phyloP scores from a whole-genome alignment of 2,329 filamentous ascomycete genomes.

The Cladosporium sp. region DNA sequence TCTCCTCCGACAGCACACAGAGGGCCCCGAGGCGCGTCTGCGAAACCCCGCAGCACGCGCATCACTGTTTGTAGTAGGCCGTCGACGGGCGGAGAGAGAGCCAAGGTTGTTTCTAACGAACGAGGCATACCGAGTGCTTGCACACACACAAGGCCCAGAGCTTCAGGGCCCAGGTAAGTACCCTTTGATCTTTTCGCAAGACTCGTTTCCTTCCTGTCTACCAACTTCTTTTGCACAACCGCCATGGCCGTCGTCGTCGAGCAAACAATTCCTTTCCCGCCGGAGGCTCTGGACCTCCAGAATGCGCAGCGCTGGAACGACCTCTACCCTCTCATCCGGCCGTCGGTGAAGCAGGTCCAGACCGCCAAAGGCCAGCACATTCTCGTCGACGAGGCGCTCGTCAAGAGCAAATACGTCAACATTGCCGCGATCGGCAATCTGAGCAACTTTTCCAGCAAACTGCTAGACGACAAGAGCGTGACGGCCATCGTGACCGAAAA shows the following conservation, averaged over 20 bases:
- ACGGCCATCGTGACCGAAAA: slow-evolving; percentile 27
- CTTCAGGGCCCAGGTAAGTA: neutral
- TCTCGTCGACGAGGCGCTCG: slow-evolving; percentile 26
- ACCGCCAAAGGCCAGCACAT: slow-evolving; percentile 26
- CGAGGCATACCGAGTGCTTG: slow-evolving; percentile 3
- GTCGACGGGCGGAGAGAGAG: neutral
- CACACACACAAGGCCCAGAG: neutral
- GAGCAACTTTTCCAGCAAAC: slow-evolving; percentile 31
- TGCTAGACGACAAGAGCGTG: slow-evolving; percentile 29
- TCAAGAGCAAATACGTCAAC: slow-evolving; percentile 22
- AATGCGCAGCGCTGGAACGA: slow-evolving; percentile 28
- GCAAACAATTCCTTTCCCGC: slow-evolving; percentile 30
- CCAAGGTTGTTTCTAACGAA: slow-evolving; percentile 3
- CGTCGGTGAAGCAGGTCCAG: slow-evolving; percentile 23
- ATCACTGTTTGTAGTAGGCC: slow-evolving; percentile 12
- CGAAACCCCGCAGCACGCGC: slow-evolving; percentile 10
- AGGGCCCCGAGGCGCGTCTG: neutral
- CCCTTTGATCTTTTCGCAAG: neutral
- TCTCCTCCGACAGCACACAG: neutral
- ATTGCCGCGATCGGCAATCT: slow-evolving; percentile 24
- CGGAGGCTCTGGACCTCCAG: slow-evolving; percentile 23
- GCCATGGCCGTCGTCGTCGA: slow-evolving; percentile 33
- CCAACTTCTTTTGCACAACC: neutral
- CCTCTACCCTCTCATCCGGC: slow-evolving; percentile 30
- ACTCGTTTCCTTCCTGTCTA: neutral